phyloP scores from a whole-genome alignment of 306 rosid species.

The Cajanus cajan region DNA sequence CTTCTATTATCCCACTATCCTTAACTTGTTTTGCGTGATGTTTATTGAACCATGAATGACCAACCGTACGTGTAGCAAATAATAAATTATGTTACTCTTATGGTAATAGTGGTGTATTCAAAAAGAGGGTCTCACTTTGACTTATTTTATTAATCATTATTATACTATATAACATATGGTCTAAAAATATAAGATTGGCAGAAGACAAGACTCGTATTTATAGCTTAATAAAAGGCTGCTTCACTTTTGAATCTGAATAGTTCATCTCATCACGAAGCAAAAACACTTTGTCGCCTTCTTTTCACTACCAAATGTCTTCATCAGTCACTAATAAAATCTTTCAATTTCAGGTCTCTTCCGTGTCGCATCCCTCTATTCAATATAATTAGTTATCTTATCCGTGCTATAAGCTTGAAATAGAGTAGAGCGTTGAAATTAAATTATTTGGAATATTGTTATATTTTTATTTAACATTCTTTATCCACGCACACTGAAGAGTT shows the following conservation, averaged over 20 bases:
- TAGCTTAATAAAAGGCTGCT: background rate
- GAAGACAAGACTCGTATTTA: background rate
- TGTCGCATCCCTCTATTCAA: slow-evolving; percentile 1
- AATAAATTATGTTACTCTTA: too few relatives aligned
- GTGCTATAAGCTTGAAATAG: background rate
- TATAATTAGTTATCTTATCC: background rate
- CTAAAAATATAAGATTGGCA: background rate
- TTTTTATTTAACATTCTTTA: background rate
- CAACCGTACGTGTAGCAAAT: background rate
- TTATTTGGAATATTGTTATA: background rate
- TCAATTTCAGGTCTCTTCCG: slow-evolving; percentile 5
- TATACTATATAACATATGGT: too few relatives aligned
- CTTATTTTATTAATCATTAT: background rate
- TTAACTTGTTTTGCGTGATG: background rate
- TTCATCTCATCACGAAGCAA: slow-evolving; percentile 9
- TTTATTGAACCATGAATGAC: background rate
- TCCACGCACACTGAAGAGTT: background rate
- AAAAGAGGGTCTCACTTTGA: too few relatives aligned
- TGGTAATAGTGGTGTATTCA: too few relatives aligned
- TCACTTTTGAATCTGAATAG: background rate
- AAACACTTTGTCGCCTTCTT: background rate
- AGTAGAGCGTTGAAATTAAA: background rate
- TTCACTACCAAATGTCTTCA: slow-evolving; percentile 19
- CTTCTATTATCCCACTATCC: background rate
- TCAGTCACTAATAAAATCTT: background rate